Evolutionary conservation across 2,329 filamentous ascomycete species (phyloP).

Genomic region (Venturia carpophila): DNA sequence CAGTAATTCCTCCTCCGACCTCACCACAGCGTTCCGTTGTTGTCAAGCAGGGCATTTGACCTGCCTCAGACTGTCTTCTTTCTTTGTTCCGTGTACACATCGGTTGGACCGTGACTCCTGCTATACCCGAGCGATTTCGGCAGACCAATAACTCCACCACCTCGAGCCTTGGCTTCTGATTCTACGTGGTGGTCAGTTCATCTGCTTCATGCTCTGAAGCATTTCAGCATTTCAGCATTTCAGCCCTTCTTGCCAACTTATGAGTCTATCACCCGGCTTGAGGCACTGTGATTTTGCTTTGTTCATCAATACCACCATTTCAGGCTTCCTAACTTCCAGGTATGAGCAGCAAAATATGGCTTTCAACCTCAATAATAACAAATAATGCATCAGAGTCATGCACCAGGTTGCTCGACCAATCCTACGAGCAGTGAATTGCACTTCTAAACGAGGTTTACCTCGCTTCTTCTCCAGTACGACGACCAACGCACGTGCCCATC

Average conservation of each 20-base stretch:
- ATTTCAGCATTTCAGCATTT: neutral
- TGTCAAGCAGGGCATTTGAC: too few relatives aligned
- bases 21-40: neutral
- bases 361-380: neutral
- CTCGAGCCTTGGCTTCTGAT: neutral
- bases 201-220: neutral
- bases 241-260: neutral
- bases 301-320: neutral
- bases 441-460: neutral
- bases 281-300: too few relatives aligned
- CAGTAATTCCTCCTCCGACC: neutral
- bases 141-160: neutral
- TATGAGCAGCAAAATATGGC: neutral
- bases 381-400: neutral
- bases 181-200: neutral
- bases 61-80: neutral
- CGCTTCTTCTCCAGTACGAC: neutral
- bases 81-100: neutral
- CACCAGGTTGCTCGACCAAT: neutral
- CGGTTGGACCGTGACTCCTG: neutral
- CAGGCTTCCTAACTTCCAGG: neutral
- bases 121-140: slow-evolving; percentile 7
- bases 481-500: neutral
- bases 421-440: neutral
- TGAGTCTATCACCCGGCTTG: too few relatives aligned